A percentile compares a stretch with the other conserved stretches of the same genome.
These are phyloP conservation scores for Yamadazyma sp. DNA, from an alignment of 805 yeast genomes.

Conservation along the genomic window DNA sequence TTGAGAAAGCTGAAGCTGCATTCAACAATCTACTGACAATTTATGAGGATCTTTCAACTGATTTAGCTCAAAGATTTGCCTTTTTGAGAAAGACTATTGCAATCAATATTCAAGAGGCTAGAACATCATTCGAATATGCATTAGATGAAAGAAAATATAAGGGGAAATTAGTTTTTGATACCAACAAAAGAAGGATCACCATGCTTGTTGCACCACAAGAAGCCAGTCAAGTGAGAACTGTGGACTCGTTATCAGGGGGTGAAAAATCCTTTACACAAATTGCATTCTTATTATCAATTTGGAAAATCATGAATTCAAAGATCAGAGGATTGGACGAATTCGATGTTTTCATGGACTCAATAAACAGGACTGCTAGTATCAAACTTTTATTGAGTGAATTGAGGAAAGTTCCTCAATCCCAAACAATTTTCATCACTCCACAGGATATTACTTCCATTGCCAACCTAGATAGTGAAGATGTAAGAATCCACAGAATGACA, in stretches of 20 bases:
- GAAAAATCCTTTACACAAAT: conserved; percentile 94
- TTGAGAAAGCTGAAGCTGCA: conserved; percentile 40
- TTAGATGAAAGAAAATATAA: conserved; percentile 65
- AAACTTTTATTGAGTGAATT: conserved; percentile 69
- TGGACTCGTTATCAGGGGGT: conserved; percentile 91
- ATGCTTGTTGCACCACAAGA: conserved; percentile 62
- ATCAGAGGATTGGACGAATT: conserved; percentile 92
- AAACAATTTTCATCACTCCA: conserved; percentile 91
- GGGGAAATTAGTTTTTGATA: conserved; percentile 69
- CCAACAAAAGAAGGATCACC: conserved; percentile 45
- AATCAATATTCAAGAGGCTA: conserved; percentile 29
- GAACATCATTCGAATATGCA: conserved; percentile 51
- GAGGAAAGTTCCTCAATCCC: conserved; percentile 61
- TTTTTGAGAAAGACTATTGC: conserved; percentile 31
- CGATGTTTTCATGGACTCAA: conserved; percentile 97
- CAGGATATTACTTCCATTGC: conserved; percentile 78
- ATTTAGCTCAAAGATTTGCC: conserved; percentile 29
- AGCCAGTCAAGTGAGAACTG: conserved; percentile 59
- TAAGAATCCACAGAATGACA: conserved; percentile 60
- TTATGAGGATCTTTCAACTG: conserved; percentile 22
- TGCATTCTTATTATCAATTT: conserved; percentile 79
- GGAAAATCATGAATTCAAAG: conserved; percentile 89
- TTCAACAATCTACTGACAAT: conserved; percentile 32
- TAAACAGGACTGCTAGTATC: conserved; percentile 79
- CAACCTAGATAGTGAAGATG: conserved; percentile 50